phyloP scores from a whole-genome alignment of 1,139 yeast genomes.

The Diutina catenulata region DNA sequence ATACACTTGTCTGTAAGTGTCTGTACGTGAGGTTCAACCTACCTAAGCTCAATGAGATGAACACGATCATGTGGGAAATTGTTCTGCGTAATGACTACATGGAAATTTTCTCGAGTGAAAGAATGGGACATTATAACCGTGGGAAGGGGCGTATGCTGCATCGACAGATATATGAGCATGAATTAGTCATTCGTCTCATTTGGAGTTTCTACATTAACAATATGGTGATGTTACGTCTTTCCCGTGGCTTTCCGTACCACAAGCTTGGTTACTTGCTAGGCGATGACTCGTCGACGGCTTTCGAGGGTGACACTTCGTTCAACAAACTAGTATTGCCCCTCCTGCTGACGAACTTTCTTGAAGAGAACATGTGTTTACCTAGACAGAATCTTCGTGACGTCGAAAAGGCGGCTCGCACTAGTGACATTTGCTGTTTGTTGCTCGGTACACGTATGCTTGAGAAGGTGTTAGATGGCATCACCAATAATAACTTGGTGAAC shows the following conservation, averaged over 20 bases:
- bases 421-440: not conserved
- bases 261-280: constrained; percentile 7
- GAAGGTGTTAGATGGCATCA: not conserved
- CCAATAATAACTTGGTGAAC: not conserved
- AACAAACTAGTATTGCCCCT: not conserved
- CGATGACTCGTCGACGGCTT: not conserved
- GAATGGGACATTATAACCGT: no score
- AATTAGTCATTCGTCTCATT: constrained; percentile 22
- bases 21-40: constrained; percentile 10
- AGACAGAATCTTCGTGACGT: not conserved
- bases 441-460: not conserved
- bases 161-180: constrained; percentile 25
- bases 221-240: constrained; percentile 20
- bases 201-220: constrained; percentile 30
- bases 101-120: constrained; percentile 11
- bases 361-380: not conserved
- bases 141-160: no score
- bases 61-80: constrained; percentile 13
- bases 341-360: not conserved
- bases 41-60: constrained; percentile 6
- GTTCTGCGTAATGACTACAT: constrained; percentile 17
- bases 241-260: constrained; percentile 28
- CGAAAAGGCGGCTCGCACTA: not conserved
- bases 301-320: not conserved
- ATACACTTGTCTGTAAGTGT: constrained; percentile 13